These are phyloP conservation scores for Grammothele lineata DNA, from an alignment of 768 basidiomycete genomes.

Conservation along the genomic window DNA sequence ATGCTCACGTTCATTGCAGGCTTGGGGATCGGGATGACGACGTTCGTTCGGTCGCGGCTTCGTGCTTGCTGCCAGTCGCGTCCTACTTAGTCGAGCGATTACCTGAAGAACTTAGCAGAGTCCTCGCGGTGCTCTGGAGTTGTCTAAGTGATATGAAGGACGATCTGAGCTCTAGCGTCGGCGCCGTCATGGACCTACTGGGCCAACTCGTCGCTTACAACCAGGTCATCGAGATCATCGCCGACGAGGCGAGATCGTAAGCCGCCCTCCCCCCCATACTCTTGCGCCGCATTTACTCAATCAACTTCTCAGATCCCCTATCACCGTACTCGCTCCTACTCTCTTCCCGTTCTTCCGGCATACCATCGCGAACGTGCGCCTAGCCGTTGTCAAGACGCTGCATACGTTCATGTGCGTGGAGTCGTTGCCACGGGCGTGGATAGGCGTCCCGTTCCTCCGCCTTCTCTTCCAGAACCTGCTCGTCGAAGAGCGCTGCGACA, in stretches of 20 bases:
- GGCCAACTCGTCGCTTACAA: conserved; percentile 80
- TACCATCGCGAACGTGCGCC: conserved; percentile 88
- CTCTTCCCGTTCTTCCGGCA: conserved; percentile 97
- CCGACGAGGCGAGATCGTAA: conserved; percentile 64
- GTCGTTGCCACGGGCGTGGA: conserved; percentile 77
- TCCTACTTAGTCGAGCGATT: conserved; percentile 73
- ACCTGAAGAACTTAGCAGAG: conserved; percentile 62
- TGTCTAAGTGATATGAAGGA: conserved; percentile 93
- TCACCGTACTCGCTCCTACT: conserved; percentile 79
- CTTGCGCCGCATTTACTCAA: too few species aligned
- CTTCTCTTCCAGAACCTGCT: conserved; percentile 93
- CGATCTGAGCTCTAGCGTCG: conserved; percentile 93
- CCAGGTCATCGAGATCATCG: conserved; percentile 73
- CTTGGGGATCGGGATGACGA: conserved; percentile 92
- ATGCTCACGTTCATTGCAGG: conserved; percentile 35
- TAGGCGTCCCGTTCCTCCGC: conserved; percentile 68
- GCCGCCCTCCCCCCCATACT: conserved; percentile 28
- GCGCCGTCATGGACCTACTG: conserved; percentile 96
- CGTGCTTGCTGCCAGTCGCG: conserved; percentile 87
- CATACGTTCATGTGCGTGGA: conserved; percentile 80
- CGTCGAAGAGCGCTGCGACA: conserved; percentile 84
- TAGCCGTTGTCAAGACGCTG: conserved; percentile 88
- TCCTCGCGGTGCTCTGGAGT: conserved; percentile 85
- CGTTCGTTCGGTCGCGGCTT: conserved; percentile 91
- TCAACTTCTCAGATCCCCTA: conserved; percentile 53